Percentiles rank a stretch among this genome's conserved stretches.
Conservation (phyloP, 805 yeast genomes). For the Saturnispora bothae region DNA sequence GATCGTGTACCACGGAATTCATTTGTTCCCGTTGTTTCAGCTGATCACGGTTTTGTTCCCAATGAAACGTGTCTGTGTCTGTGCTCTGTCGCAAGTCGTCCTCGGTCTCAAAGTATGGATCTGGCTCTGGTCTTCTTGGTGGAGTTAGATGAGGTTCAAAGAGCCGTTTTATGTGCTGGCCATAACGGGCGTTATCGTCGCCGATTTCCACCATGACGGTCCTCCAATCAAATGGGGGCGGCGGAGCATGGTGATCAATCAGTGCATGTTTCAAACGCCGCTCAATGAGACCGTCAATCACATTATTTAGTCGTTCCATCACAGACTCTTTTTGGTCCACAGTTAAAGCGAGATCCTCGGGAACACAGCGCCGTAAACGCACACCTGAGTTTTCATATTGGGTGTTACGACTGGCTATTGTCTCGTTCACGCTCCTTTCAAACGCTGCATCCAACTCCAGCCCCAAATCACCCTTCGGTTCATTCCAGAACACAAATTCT, state of each 20-base stretch:
- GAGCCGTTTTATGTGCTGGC: neutral
- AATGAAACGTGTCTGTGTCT: constrained; percentile 1
- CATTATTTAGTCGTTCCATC: neutral
- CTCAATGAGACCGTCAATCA: constrained; percentile 4
- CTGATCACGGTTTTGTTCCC: constrained; percentile 5
- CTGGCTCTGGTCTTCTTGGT: constrained; percentile 4
- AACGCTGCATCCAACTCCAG: no score
- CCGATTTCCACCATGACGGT: neutral
- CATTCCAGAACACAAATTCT: no score
- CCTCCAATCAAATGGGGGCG: neutral
- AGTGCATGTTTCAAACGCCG: neutral
- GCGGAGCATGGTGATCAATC: neutral
- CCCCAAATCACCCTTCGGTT: no score
- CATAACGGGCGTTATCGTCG: neutral
- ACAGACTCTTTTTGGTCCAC: neutral
- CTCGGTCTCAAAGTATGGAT: constrained; percentile 1
- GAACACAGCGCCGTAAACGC: neutral
- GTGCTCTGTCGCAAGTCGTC: neutral
- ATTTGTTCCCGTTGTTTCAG: no score
- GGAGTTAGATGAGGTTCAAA: neutral
- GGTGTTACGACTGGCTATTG: no score
- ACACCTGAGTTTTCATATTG: no score
- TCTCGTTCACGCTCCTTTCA: no score
- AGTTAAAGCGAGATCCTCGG: constrained; percentile 4
- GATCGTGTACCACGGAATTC: no score